Conservation (phyloP, 2,329 filamentous ascomycete genomes). For the Teratosphaeria gauchensis region DNA sequence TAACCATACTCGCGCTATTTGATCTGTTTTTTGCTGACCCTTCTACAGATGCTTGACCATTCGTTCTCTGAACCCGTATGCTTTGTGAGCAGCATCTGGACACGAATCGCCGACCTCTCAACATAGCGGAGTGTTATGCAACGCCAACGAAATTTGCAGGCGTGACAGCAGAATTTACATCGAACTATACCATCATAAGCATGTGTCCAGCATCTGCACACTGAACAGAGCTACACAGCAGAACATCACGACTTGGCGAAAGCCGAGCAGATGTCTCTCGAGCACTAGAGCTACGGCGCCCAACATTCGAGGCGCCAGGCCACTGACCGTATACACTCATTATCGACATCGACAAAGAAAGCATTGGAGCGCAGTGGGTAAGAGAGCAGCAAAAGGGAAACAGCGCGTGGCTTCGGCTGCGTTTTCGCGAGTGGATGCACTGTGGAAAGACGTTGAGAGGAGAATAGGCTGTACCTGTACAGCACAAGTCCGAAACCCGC, state of each 20-base stretch:
- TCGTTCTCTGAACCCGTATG: slow-evolving; percentile 71
- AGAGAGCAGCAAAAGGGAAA: background rate
- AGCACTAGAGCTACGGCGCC: slow-evolving; percentile 1
- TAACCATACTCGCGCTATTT: slow-evolving; percentile 1
- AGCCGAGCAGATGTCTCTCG: slow-evolving; percentile 3
- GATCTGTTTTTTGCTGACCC: slow-evolving; percentile 28
- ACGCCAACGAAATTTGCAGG: background rate
- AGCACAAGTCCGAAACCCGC: background rate
- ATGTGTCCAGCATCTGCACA: slow-evolving; percentile 4
- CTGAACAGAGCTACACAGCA: slow-evolving; percentile 5
- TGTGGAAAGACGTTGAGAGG: background rate
- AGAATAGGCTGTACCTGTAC: background rate
- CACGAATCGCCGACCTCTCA: background rate
- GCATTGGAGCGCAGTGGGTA: background rate
- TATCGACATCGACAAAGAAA: background rate
- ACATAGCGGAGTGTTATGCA: background rate
- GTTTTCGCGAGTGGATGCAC: background rate
- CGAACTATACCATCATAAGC: background rate
- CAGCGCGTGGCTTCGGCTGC: background rate
- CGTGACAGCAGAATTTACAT: background rate
- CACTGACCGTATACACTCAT: slow-evolving; percentile 15
- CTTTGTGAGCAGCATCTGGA: slow-evolving; percentile 32
- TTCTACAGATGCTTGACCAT: slow-evolving; percentile 64
- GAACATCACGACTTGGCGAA: slow-evolving; percentile 6
- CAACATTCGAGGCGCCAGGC: slow-evolving; percentile 1